These are phyloP conservation scores for Solanum peruvianum DNA, from an alignment of 257 asterid genomes.

Conservation along the genomic window DNA sequence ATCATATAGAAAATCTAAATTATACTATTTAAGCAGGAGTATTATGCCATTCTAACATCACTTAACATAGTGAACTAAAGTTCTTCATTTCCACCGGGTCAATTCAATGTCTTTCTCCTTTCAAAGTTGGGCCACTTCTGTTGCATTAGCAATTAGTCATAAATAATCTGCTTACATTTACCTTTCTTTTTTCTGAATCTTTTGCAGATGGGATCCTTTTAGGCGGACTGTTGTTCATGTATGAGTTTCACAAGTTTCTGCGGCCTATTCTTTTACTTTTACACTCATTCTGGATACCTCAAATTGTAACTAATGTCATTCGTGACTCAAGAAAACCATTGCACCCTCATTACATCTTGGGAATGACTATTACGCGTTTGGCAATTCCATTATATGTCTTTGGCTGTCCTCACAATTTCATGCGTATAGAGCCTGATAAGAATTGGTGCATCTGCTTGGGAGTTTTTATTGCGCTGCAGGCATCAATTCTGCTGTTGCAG, in stretches of 20 bases:
- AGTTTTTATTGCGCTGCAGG: slow-evolving; percentile 63
- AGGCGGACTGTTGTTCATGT: slow-evolving; percentile 79
- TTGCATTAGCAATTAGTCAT: background rate
- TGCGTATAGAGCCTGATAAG: slow-evolving; percentile 71
- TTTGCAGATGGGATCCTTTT: slow-evolving; percentile 89
- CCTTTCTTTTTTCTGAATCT: background rate
- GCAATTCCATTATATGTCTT: slow-evolving; percentile 77
- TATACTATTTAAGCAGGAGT: background rate
- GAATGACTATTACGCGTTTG: slow-evolving; percentile 75
- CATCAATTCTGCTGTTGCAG: slow-evolving; percentile 68
- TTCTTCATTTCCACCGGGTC: background rate
- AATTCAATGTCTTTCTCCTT: background rate
- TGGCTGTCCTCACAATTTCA: slow-evolving; percentile 90
- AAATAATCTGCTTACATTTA: background rate
- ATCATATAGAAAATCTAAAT: background rate
- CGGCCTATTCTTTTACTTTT: slow-evolving; percentile 65
- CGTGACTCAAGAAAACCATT: slow-evolving; percentile 92
- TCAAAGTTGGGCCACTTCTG: background rate
- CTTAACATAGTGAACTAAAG: background rate
- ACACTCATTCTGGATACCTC: slow-evolving; percentile 95
- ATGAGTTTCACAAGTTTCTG: slow-evolving; percentile 75
- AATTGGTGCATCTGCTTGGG: slow-evolving; percentile 70
- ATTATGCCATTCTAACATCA: background rate
- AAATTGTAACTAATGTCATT: slow-evolving; percentile 60
- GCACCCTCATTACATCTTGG: slow-evolving; percentile 90